Percentiles rank a stretch among this genome's conserved stretches.
Evolutionary conservation across 345 rosid species (phyloP).

Genomic region (Euphorbia peplus): DNA sequence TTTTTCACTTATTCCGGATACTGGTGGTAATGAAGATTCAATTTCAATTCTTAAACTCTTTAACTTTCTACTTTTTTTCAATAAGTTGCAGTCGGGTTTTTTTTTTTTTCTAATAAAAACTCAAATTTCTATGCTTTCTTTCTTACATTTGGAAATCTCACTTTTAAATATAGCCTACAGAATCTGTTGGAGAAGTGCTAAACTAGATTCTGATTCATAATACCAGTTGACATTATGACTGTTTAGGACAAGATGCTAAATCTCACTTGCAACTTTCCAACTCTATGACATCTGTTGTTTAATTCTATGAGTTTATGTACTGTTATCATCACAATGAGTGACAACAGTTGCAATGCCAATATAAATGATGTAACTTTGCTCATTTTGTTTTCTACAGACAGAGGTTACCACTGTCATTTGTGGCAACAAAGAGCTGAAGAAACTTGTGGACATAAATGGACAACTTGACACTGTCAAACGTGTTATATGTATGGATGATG

Average conservation of each 20-base stretch:
- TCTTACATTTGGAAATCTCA: neutral
- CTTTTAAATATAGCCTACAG: neutral
- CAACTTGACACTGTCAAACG: constrained; percentile 90
- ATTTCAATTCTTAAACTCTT: neutral
- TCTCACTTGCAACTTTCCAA: neutral
- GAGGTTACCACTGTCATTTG: constrained; percentile 92
- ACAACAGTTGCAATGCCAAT: neutral
- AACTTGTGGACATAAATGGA: constrained; percentile 69
- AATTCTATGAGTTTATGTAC: neutral
- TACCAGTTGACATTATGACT: neutral
- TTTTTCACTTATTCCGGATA: neutral
- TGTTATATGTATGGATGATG: constrained; percentile 80
- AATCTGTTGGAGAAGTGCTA: neutral
- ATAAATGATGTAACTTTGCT: neutral
- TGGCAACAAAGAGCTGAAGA: constrained; percentile 82
- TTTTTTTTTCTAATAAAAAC: too few relatives aligned
- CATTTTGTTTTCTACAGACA: constrained; percentile 49
- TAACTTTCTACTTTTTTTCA: neutral
- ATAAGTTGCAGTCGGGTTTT: neutral
- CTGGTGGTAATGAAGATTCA: neutral
- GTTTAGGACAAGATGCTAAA: neutral
- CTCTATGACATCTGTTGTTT: neutral
- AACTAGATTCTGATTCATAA: neutral
- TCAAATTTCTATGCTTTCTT: neutral
- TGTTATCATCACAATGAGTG: neutral